Base-by-base conservation (phyloP, 805 yeast genomes). In the Ogataea zsoltii region DNA sequence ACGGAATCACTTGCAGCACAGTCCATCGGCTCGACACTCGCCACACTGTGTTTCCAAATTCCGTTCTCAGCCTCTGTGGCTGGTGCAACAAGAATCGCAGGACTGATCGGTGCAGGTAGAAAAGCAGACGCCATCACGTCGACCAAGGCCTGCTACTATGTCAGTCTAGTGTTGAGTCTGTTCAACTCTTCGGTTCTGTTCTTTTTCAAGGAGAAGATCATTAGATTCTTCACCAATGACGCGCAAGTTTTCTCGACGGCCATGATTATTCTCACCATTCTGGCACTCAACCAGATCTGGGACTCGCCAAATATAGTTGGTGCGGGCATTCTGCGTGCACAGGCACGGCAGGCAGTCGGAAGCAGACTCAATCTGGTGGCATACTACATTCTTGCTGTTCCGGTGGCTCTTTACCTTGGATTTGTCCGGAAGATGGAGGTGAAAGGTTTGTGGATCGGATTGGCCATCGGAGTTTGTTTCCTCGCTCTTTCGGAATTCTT, bases 31-130 rank as follows among this genome's bases (percentile, higher is more conserved):
- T 69, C 83, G n/a, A 81, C 88, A 0, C 70, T 84, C 9, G 79
- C 83, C 45, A 77, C 80, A 1, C 60, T 83, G 42, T 66, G 79
- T 17, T 83, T 80, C 59, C 90, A 83, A 58, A 66, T 83, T 5
- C 88, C 88, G 11, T 81, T 83, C 59, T 84, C 88, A 4, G 68
- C 81, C 33, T 76, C 85, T 7, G 80, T 83, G 35, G 83, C 88
- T 2, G 74, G 82, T 1, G 76, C 86, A n/a, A 82, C 88, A 1
- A 73, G 88, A 62, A 75, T 83, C n/a, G 88, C 88, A 2, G 80
- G 83, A 71, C 79, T 69, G 49, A 71, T 83, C 43, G 90, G 90
- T 16, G 84, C 85, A 2, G 51, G 53, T 4, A 37, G 35, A 19
- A 39, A 45, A 38, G 21, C 14, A 3, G 48, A 51, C 17, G 54